Conservation (phyloP, 1,284 basidiomycete species). For the Rhodofomes roseus region DNA sequence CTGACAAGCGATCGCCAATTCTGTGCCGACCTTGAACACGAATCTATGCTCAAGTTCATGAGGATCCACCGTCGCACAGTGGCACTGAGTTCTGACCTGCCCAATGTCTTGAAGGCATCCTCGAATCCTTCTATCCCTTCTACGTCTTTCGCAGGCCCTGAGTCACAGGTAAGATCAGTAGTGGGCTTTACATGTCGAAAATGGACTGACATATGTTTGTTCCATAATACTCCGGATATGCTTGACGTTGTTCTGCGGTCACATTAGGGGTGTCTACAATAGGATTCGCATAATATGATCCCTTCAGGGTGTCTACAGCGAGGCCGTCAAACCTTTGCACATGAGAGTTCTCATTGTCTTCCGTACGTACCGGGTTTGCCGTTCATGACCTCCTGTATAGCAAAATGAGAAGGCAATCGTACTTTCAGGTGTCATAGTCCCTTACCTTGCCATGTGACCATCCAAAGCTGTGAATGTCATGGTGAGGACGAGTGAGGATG, state of each 20-base stretch:
- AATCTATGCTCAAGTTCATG: conserved; percentile 44
- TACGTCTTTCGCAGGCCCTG: conserved; percentile 70
- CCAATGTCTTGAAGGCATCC: conserved; percentile 80
- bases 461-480: conserved; percentile 50
- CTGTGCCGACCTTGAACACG: conserved; percentile 75
- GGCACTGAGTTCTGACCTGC: conserved; percentile 42
- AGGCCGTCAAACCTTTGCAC: not conserved
- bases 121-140: conserved; percentile 73
- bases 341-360: not conserved
- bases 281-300: conserved; percentile 91
- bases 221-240: conserved; percentile 79
- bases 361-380: conserved; percentile 70
- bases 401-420: not conserved
- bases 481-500: not conserved
- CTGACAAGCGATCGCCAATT: conserved; percentile 83
- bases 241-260: conserved; percentile 42
- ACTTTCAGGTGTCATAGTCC: not conserved
- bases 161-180: not conserved
- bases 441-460: conserved; percentile 89
- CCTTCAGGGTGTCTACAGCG: conserved; percentile 73
- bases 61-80: not conserved
- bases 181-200: not conserved
- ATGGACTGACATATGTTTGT: conserved; percentile 64
- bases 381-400: conserved; percentile 84
- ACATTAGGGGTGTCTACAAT: conserved; percentile 63